Percentiles rank a stretch among this genome's conserved stretches.
These are phyloP conservation scores for Inonotus hispidus DNA, from an alignment of 1,284 basidiomycete species.

Conservation along the genomic window DNA sequence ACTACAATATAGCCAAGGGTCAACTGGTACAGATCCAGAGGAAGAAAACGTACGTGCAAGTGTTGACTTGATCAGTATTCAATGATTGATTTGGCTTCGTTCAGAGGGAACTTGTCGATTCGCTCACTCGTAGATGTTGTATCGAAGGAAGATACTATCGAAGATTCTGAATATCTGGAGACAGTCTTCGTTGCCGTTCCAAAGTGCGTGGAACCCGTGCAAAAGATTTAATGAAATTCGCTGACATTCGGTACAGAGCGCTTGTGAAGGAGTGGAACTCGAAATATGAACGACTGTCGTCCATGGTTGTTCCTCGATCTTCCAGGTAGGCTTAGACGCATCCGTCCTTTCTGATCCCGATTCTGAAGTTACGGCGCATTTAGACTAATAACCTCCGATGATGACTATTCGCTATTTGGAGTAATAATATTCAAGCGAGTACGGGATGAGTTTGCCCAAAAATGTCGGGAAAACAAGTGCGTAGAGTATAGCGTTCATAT, in stretches of 20 bases:
- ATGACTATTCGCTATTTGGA: constrained; percentile 84
- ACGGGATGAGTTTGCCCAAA: constrained; percentile 90
- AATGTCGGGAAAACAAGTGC: constrained; percentile 93
- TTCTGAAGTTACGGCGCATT: constrained; percentile 10
- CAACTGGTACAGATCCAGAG: constrained; percentile 90
- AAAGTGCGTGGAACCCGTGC: constrained; percentile 49
- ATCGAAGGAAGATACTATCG: constrained; percentile 75
- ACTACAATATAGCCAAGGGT: constrained; percentile 94
- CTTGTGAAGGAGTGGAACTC: constrained; percentile 83
- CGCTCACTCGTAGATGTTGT: constrained; percentile 86
- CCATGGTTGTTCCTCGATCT: constrained; percentile 96
- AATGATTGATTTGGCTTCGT: constrained; percentile 13
- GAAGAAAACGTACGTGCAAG: constrained; percentile 75
- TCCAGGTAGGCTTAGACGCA: constrained; percentile 54
- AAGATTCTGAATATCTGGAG: constrained; percentile 90
- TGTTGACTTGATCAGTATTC: constrained; percentile 9
- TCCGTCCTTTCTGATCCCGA: constrained; percentile 15
- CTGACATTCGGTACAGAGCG: constrained; percentile 39
- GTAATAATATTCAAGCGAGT: constrained; percentile 91
- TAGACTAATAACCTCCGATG: constrained; percentile 73
- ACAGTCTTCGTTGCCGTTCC: constrained; percentile 93
- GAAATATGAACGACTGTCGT: constrained; percentile 84
- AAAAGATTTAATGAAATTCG: constrained; percentile 7
- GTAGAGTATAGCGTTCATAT: not conserved
- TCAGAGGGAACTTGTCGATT: constrained; percentile 90